Percentiles rank a stretch among this genome's conserved stretches.
These are phyloP conservation scores for Guadua angustifolia DNA, from an alignment of 176 grass and related monocot species.

Conservation along the genomic window DNA sequence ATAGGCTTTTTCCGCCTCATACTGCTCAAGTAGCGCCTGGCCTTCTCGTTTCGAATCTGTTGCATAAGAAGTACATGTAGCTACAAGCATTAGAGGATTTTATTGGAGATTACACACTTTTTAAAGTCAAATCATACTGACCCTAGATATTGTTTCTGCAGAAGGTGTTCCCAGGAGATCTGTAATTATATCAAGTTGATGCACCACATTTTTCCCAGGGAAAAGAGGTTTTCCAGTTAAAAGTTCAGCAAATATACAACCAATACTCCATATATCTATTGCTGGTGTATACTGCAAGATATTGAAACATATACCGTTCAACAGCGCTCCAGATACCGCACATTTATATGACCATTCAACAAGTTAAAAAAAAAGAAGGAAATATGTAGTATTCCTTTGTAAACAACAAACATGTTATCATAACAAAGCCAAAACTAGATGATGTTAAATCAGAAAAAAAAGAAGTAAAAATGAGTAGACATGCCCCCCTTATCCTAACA, in stretches of 20 bases:
- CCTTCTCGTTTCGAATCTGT: slow-evolving; percentile 96
- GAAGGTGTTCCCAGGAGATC: slow-evolving; percentile 91
- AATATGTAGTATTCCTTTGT: slow-evolving; percentile 20
- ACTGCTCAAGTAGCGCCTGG: slow-evolving; percentile 82
- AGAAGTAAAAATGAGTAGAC: neutral
- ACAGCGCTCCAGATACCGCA: neutral
- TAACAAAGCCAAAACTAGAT: neutral
- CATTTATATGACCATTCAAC: slow-evolving; percentile 8
- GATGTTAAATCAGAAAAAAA: neutral
- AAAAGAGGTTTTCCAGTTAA: slow-evolving; percentile 94
- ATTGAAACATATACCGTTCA: slow-evolving; percentile 25
- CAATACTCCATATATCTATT: slow-evolving; percentile 99
- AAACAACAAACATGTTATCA: neutral
- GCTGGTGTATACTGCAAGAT: slow-evolving; percentile 86
- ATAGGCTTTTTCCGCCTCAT: slow-evolving; percentile 84
- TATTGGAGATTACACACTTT: neutral
- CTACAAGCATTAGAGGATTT: slow-evolving; percentile 21
- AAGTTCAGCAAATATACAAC: slow-evolving; percentile 92
- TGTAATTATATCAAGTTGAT: slow-evolving; percentile 94
- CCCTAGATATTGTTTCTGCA: slow-evolving; percentile 84
- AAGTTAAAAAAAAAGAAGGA: neutral
- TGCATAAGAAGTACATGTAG: slow-evolving; percentile 23
- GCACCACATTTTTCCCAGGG: slow-evolving; percentile 96
- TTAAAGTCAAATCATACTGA: slow-evolving; percentile 47
- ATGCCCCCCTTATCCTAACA: neutral